Evolutionary conservation across 495 filamentous ascomycete species (phyloP), one percentile per base, ranked within the genome.

Genomic region (Aspergillus steynii): DNA sequence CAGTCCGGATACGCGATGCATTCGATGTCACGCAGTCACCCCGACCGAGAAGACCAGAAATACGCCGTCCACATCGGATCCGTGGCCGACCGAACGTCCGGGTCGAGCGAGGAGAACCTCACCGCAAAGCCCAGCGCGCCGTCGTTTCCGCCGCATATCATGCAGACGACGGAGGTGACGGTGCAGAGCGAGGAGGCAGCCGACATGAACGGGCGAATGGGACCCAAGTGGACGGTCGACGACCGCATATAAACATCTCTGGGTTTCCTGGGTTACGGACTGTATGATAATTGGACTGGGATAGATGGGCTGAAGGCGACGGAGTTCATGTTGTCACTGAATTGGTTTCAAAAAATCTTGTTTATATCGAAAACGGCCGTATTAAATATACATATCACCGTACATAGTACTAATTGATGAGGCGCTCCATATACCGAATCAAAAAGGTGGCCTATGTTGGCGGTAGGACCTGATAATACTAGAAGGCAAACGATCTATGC

Each of bases 151-250:
- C 25, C 29, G 46, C 37, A 42, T 10, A 58, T 58, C 29, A 14
- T 58, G 15, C 56, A 50, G 28, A 58, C 56, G 27, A 58, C 56
- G 56, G 56, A 58, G 47, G 47, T 58, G 12, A 58, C 50, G 29
- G 47, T 58, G 29, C 56, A 58, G 45, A 50, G 56, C 7, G 56
- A 58, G 45, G 56, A 58, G 6, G 34, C 45, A 26, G 42, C 5
- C 20, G 56, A 58, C 37, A n/a, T 49, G 2, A 45, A 25, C n/a
- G 15, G 25, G 42, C 29, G 46, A 8, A 58, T 58, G 42, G 20
- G 51, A 15, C 53, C 37, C 14, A 28, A 31, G 37, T 45, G 53
- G 37, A 46, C 32, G 7, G 37, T 55, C 28, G 53, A 46, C 6
- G 53, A 55, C 14, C 32, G 53, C 12, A 42, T 42, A 42, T 42